Evolutionary conservation across 805 yeast genomes (phyloP).

Genomic region (Wickerhamiella qilinensis): DNA sequence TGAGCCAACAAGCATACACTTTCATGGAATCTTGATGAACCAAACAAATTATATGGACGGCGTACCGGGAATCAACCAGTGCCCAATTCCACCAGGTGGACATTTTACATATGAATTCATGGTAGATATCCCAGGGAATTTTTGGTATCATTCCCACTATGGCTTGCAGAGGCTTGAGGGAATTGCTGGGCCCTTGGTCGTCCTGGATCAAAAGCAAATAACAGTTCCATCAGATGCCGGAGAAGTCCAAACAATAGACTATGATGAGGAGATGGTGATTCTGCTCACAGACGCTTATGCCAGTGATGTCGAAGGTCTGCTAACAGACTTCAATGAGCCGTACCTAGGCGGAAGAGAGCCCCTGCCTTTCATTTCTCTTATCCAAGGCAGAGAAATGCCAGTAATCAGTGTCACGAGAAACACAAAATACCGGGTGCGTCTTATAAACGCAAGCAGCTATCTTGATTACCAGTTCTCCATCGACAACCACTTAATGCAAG

Average conservation of each 20-base stretch:
- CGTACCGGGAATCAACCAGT: constrained; percentile 33
- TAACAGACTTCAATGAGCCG: constrained; percentile 26
- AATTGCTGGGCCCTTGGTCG: constrained; percentile 30
- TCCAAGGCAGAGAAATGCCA: constrained; percentile 24
- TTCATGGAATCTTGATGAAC: constrained; percentile 35
- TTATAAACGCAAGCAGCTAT: constrained; percentile 22
- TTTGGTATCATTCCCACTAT: constrained; percentile 41
- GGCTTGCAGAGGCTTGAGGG: constrained; percentile 34
- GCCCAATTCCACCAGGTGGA: constrained; percentile 31
- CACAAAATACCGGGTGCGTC: constrained; percentile 12
- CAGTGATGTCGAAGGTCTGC: constrained; percentile 21
- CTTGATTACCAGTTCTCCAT: constrained; percentile 20
- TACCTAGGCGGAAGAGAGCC: constrained; percentile 26
- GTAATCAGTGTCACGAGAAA: constrained; percentile 5
- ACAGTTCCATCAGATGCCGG: constrained; percentile 1
- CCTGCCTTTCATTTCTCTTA: constrained; percentile 26
- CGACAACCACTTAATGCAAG: constrained; percentile 16
- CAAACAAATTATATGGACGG: constrained; percentile 37
- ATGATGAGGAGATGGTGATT: constrained; percentile 22
- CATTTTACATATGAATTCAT: constrained; percentile 28
- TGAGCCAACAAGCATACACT: constrained; percentile 30
- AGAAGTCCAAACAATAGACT: constrained; percentile 19
- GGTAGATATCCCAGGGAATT: constrained; percentile 30
- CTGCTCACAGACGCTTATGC: constrained; percentile 29
- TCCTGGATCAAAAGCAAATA: constrained; percentile 21